phyloP scores from a whole-genome alignment of 169 alveolate genomes.

The Plasmodium billcollinsi region DNA sequence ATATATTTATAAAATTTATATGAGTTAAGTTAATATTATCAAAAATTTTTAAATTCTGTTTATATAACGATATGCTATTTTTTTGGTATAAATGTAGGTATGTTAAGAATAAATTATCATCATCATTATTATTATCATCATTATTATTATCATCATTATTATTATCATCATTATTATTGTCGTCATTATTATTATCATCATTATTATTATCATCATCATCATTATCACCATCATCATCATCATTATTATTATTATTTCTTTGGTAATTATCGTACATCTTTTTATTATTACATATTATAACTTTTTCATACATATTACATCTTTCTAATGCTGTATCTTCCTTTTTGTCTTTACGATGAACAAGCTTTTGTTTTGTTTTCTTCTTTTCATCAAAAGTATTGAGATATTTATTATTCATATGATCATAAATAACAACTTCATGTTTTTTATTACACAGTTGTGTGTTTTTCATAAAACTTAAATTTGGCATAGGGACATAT shows the following conservation, averaged over 20 bases:
- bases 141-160: neutral
- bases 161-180: neutral
- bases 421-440: no score
- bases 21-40: conserved; percentile 49
- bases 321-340: no score
- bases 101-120: neutral
- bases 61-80: neutral
- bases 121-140: neutral
- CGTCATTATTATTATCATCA: neutral
- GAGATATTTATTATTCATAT: no score
- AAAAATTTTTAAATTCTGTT: conserved; percentile 44
- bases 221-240: neutral
- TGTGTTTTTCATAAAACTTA: conserved; percentile 16
- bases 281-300: neutral
- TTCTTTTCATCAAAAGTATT: no score
- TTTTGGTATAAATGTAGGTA: neutral
- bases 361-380: neutral
- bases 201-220: neutral
- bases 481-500: conserved; percentile 19
- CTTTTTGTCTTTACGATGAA: no score
- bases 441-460: no score
- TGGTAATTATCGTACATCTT: neutral
- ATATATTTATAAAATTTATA: conserved; percentile 31
- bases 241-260: neutral
- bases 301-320: neutral